Percentiles rank a stretch among this genome's conserved stretches.
Conservation (phyloP, 164 flowering plant genomes). For the Berberis vulgaris region DNA sequence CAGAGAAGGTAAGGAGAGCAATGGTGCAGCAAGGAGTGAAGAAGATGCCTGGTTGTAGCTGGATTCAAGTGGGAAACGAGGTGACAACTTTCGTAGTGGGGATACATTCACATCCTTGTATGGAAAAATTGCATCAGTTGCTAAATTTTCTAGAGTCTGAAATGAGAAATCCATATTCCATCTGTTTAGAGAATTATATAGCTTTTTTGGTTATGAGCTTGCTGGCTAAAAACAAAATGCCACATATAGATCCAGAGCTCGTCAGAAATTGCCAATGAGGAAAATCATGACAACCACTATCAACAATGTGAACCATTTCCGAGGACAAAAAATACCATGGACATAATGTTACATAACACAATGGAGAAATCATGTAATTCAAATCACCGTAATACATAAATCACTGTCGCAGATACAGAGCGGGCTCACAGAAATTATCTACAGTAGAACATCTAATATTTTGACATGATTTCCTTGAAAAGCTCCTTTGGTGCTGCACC, state of each 20-base stretch:
- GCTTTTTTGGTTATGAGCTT: no score
- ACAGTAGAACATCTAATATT: conserved; percentile 4
- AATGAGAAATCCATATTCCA: conserved; percentile 33
- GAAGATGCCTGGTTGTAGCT: conserved; percentile 56
- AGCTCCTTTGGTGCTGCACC: conserved; percentile 52
- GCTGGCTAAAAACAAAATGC: no score
- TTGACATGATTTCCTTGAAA: conserved; percentile 31
- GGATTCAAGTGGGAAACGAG: conserved; percentile 39
- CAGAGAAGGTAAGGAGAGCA: conserved; percentile 27
- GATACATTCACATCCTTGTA: conserved; percentile 6
- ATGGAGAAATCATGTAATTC: no score
- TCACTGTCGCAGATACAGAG: neutral
- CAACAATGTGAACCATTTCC: no score
- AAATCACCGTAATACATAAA: neutral
- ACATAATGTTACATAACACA: no score
- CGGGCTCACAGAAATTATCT: neutral
- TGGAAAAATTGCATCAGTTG: conserved; percentile 25
- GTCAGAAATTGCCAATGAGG: no score
- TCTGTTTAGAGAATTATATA: conserved; percentile 9
- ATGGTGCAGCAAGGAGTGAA: conserved; percentile 48
- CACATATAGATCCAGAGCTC: no score
- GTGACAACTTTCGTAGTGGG: conserved; percentile 50
- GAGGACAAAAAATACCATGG: no score
- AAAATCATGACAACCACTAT: no score
- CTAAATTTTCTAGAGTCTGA: conserved; percentile 31